A percentile compares a stretch with the other conserved stretches of the same genome.
phyloP scores from a whole-genome alignment of 2,329 filamentous ascomycete species.

The Chaetomium strumarium region DNA sequence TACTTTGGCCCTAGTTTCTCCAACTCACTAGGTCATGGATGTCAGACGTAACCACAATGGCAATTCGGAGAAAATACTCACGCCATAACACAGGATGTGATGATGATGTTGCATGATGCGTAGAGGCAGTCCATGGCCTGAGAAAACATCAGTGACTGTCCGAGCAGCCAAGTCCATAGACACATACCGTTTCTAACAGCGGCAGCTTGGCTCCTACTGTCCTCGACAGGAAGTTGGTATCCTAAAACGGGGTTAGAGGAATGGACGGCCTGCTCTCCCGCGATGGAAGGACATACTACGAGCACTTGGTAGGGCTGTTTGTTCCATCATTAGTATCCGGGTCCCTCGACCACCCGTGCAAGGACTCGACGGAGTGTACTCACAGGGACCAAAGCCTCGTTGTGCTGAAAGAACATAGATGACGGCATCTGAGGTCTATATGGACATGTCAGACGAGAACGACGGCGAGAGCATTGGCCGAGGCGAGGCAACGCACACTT shows the following conservation, averaged over 20 bases:
- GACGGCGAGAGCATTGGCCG: not conserved
- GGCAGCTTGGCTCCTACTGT: conserved; percentile 89
- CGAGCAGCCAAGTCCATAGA: conserved; percentile 30
- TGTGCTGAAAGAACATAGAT: conserved; percentile 82
- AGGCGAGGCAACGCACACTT: conserved; percentile 47
- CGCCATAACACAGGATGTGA: conserved; percentile 64
- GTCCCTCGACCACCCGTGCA: not conserved
- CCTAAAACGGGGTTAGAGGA: conserved; percentile 9
- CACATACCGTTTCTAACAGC: conserved; percentile 74
- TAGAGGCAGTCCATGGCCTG: conserved; percentile 82
- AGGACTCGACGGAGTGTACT: not conserved
- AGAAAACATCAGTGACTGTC: not conserved
- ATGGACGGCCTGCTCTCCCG: not conserved
- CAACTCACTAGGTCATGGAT: conserved; percentile 61
- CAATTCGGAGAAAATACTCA: conserved; percentile 26
- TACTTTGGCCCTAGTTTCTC: conserved; percentile 89
- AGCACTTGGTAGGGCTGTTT: conserved; percentile 63
- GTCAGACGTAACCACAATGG: not conserved
- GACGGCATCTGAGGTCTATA: conserved; percentile 69
- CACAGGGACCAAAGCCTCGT: conserved; percentile 70
- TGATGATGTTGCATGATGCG: conserved; percentile 82
- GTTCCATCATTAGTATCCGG: conserved; percentile 1
- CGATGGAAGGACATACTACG: conserved; percentile 41
- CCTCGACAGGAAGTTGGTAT: conserved; percentile 88
- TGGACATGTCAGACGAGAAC: not conserved